Evolutionary conservation across 129 eudicot genomes (phyloP).

Genomic region (Daucus carota): DNA sequence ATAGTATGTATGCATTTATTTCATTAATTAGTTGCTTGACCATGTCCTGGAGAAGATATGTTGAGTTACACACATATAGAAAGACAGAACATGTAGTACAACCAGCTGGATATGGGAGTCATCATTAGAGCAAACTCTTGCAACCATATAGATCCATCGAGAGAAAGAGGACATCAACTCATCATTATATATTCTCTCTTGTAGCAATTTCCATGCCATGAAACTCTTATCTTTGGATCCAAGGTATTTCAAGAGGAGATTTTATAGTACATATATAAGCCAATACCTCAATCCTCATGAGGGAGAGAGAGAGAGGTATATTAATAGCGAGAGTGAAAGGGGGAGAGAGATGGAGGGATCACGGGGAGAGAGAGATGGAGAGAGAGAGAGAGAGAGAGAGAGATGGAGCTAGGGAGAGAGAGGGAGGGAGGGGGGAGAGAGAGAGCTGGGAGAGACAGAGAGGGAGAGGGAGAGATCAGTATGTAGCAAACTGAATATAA

Average conservation of each 20-base stretch:
- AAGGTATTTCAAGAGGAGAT: background rate
- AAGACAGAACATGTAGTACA: background rate
- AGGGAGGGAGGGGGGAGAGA: background rate
- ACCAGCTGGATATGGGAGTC: background rate
- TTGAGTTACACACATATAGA: background rate
- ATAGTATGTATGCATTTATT: background rate
- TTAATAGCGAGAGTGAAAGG: too few relatives aligned
- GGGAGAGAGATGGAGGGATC: too few relatives aligned
- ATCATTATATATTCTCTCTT: background rate
- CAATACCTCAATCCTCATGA: too few relatives aligned
- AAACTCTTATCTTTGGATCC: background rate
- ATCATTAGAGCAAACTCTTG: background rate
- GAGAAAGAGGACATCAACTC: background rate
- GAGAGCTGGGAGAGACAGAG: background rate
- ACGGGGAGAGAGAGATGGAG: background rate
- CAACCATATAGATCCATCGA: background rate
- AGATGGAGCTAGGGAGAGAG: background rate
- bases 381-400: background rate
- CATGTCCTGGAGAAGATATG: background rate
- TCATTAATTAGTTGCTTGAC: background rate
- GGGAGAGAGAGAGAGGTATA: background rate
- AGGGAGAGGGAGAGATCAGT: background rate
- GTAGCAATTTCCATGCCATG: background rate
- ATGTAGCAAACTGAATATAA: too few relatives aligned
- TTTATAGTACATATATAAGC: too few relatives aligned